phyloP scores from a whole-genome alignment of 78 protist genomes.

The Planoprotostelium fungivorum region DNA sequence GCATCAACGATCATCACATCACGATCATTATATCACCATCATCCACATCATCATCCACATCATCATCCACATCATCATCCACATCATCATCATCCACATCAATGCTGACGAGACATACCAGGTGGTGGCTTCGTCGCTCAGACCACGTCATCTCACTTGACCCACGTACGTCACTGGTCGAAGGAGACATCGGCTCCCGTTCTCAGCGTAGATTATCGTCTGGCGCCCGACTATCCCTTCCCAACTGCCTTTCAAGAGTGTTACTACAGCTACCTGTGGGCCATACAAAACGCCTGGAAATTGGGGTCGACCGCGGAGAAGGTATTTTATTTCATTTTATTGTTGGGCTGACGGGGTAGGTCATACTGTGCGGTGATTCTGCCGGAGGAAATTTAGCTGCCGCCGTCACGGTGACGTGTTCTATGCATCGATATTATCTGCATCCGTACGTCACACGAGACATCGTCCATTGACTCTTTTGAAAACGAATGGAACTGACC shows the following conservation, averaged over 20 bases:
- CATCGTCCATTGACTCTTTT: neutral
- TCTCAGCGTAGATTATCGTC: neutral
- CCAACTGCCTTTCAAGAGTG: neutral
- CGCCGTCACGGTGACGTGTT: neutral
- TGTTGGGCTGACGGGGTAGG: neutral
- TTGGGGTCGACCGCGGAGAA: neutral
- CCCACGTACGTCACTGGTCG: neutral
- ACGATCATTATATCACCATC: no score
- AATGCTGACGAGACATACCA: no score
- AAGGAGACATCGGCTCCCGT: neutral
- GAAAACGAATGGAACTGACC: neutral
- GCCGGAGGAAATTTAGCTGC: neutral
- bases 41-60: no score
- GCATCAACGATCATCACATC: no score
- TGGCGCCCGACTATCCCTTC: neutral
- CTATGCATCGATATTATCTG: no score
- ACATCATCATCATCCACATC: no score
- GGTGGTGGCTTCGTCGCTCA: neutral
- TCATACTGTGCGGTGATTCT: neutral
- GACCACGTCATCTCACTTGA: neutral
- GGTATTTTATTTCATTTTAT: neutral
- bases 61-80: no score
- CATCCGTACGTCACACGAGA: neutral
- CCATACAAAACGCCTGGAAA: neutral
- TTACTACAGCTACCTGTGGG: neutral